Base-by-base conservation (phyloP, 768 basidiomycete species). In the Kwoniella newhampshirensis region DNA sequence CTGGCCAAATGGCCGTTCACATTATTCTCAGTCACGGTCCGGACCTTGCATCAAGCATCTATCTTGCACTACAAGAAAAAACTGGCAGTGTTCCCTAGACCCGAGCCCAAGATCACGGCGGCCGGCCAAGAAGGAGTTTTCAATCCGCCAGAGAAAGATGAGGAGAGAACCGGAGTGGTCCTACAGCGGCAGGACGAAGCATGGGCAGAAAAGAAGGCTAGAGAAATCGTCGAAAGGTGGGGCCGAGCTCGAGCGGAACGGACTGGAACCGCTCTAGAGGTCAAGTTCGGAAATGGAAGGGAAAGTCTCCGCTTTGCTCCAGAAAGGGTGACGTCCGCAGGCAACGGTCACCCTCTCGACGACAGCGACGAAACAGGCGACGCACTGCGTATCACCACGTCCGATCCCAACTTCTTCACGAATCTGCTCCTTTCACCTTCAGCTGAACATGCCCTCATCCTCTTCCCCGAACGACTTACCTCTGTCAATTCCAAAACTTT, bases 11-110 rank as follows among this genome's bases (percentile, higher is more conserved):
- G 79, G 25, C 86, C 86, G 0, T 77, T 86, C 49, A 78, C 76
- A 3, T 79, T 87, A 8, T 74, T 86, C 36, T 72, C 83, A 20
- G 82, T 84, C 0, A 77, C 83, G 47, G 80, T 82, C 1, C 79
- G 86, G n/a, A 87, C 87, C 51, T 65, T 84, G 3, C 83, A 81
- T 53, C 80, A 84, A 28, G 86, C 87, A 0, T 82, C 80, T 77
- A 78, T 79, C 18, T 68, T 87, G 45, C 85, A 87, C 66, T 87
- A 86, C 68, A 50, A 65, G 32, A 85, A 84, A 67, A 59, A 75
- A 5, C 77, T 87, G 18, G 79, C 81, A 50, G 81, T 87, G 0
- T 85, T 79, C 61, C 77, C 81, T 23, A 78, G 85, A 9, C 86
- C 86, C 0, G 85, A 85, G 51, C 85, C 84, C 1, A 65, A 76